Conservation (phyloP, 371 early-diverging fungal genomes). For the Rhizomucor miehei region DNA sequence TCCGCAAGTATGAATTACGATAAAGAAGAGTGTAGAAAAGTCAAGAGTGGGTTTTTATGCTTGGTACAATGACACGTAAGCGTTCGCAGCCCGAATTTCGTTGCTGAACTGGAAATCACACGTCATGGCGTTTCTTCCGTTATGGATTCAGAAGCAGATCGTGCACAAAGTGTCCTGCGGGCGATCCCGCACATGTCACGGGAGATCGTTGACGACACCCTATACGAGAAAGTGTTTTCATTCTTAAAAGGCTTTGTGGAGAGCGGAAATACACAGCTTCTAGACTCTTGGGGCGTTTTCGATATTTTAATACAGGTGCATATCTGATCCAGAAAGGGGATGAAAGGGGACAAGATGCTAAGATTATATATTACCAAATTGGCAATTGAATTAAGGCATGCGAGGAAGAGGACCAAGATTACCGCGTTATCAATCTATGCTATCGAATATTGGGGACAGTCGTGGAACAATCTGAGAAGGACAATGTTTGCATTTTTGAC, state of each 20-base stretch:
- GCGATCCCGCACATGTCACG: conserved; percentile 41
- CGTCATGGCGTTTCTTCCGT: background rate
- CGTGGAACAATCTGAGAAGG: background rate
- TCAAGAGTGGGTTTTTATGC: conserved; percentile 1
- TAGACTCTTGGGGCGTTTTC: conserved; percentile 17
- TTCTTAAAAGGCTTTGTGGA: conserved; percentile 20
- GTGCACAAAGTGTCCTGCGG: conserved; percentile 24
- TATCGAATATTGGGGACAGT: conserved; percentile 31
- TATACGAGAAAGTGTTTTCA: conserved; percentile 46
- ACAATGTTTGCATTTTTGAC: conserved; percentile 10
- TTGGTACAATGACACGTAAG: conserved; percentile 15
- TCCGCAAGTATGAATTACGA: conserved; percentile 3
- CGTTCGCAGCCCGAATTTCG: background rate
- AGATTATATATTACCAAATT: background rate
- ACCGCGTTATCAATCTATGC: conserved; percentile 33
- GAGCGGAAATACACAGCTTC: conserved; percentile 5
- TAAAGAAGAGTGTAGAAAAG: conserved; percentile 5
- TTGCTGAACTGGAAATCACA: background rate
- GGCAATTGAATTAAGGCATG: conserved; percentile 17
- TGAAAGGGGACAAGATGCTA: background rate
- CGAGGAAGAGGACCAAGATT: conserved; percentile 32
- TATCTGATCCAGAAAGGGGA: background rate
- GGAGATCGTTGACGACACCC: conserved; percentile 42
- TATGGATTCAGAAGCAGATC: conserved; percentile 19
- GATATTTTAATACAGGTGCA: conserved; percentile 21